phyloP scores from a whole-genome alignment of 371 early-diverging fungal species.

The Mucor indicus region DNA sequence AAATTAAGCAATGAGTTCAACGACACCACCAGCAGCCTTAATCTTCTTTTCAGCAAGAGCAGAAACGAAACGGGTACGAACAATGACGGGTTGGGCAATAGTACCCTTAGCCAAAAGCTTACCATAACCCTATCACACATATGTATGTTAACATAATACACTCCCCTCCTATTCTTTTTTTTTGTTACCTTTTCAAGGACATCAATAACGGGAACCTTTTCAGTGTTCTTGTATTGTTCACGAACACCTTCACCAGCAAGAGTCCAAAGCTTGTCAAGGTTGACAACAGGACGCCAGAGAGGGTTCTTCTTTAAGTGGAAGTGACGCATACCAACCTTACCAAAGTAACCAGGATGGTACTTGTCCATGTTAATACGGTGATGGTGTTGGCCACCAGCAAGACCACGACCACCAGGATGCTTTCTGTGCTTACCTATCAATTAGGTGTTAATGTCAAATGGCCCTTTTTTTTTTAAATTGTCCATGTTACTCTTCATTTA shows the following conservation, averaged over 20 bases:
- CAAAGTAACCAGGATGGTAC: conserved; percentile 99
- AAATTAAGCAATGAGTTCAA: conserved; percentile 27
- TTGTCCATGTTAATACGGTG: conserved; percentile 99
- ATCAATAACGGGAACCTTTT: conserved; percentile 93
- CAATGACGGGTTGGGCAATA: conserved; percentile 94
- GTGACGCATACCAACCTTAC: conserved; percentile 99
- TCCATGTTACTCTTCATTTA: background rate
- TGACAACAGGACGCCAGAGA: conserved; percentile 85
- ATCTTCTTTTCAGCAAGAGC: conserved; percentile 97
- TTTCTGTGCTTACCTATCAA: conserved; percentile 93
- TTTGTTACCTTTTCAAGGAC: conserved; percentile 65
- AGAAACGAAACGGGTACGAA: conserved; percentile 96
- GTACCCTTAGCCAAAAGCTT: conserved; percentile 97
- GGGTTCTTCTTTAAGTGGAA: conserved; percentile 96
- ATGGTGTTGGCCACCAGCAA: conserved; percentile 99
- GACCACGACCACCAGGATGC: conserved; percentile 99
- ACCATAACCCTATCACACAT: conserved; percentile 89
- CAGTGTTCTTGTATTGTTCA: conserved; percentile 82
- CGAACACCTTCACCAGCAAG: conserved; percentile 91
- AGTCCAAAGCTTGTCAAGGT: conserved; percentile 93
- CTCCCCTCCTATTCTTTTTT: too few relatives aligned
- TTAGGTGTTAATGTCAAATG: background rate
- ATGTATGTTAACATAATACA: too few relatives aligned
- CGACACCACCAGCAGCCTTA: conserved; percentile 94
- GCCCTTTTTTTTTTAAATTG: background rate